A percentile compares a stretch with the other conserved stretches of the same genome.
These are phyloP conservation scores for Chimonanthus praecox DNA, from an alignment of 164 flowering plant species.

Conservation along the genomic window DNA sequence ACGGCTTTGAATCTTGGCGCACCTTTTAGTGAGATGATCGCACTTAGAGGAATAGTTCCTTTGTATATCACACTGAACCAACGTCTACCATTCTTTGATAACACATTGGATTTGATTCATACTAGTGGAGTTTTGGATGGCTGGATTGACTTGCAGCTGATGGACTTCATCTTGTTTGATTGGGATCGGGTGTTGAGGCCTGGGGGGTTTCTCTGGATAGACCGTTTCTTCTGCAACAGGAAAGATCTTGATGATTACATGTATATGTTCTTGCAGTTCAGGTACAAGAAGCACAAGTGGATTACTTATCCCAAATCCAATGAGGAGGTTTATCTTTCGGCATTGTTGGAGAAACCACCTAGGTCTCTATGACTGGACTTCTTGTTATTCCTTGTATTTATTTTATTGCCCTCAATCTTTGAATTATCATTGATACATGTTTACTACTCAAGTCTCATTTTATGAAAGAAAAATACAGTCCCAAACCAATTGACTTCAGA, in stretches of 20 bases:
- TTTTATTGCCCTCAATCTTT: too few relatives aligned
- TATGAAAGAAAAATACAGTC: too few relatives aligned
- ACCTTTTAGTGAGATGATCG: conserved; percentile 39
- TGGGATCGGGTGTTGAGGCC: conserved; percentile 45
- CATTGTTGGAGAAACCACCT: conserved; percentile 39
- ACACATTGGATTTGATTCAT: conserved; percentile 38
- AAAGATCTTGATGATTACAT: conserved; percentile 26
- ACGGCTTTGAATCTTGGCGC: conserved; percentile 36
- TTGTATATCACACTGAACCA: conserved; percentile 33
- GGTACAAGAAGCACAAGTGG: conserved; percentile 43
- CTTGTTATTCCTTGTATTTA: too few relatives aligned
- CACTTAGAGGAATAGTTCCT: conserved; percentile 38
- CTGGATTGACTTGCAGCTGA: conserved; percentile 36
- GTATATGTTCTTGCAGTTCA: conserved; percentile 27
- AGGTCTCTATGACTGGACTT: too few relatives aligned
- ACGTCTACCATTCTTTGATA: conserved; percentile 47
- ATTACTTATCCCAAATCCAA: conserved; percentile 31
- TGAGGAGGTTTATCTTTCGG: conserved; percentile 41
- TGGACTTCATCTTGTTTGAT: conserved; percentile 38
- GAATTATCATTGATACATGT: too few relatives aligned
- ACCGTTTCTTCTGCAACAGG: conserved; percentile 40
- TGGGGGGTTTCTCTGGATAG: conserved; percentile 51
- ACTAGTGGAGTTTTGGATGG: conserved; percentile 34
- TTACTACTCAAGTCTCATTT: too few relatives aligned
- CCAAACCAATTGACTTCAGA: too few relatives aligned